Conservation (phyloP, 306 rosid species). For the Parietaria judaica region DNA sequence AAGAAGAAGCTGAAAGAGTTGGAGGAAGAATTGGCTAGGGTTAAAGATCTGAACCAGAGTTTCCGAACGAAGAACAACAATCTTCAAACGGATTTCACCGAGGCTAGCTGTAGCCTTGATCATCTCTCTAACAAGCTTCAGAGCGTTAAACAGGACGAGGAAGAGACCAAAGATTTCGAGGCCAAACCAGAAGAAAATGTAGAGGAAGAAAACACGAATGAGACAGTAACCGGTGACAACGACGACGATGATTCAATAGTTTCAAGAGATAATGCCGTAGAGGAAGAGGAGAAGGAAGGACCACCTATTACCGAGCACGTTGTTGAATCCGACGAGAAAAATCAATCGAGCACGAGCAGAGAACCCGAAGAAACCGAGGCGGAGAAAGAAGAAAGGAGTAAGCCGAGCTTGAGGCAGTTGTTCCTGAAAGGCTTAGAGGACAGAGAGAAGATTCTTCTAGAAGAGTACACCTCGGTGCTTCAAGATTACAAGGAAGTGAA, state of each 20-base stretch:
- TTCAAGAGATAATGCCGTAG: constrained; percentile 19
- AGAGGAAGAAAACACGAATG: constrained; percentile 18
- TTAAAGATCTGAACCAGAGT: constrained; percentile 32
- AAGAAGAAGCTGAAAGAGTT: constrained; percentile 43
- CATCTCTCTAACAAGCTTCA: constrained; percentile 47
- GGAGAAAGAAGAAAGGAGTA: constrained; percentile 28
- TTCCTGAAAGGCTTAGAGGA: constrained; percentile 57
- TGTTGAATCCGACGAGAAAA: constrained; percentile 24
- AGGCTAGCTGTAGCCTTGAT: constrained; percentile 49
- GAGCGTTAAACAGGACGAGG: constrained; percentile 40
- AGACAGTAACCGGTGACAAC: constrained; percentile 7
- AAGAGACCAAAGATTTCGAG: constrained; percentile 18
- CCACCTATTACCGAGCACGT: constrained; percentile 4
- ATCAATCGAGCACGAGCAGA: constrained; percentile 13
- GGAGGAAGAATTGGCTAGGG: constrained; percentile 53
- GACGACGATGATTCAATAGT: constrained; percentile 14
- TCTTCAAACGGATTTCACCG: constrained; percentile 39
- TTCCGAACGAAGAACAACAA: constrained; percentile 29
- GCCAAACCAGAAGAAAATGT: constrained; percentile 21
- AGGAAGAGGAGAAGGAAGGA: constrained; percentile 29
- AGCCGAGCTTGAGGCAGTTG: constrained; percentile 55
- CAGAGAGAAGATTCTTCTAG: constrained; percentile 55
- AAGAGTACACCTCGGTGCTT: constrained; percentile 66
- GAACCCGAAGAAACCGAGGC: constrained; percentile 20
- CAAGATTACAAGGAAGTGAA: constrained; percentile 56